phyloP scores from a whole-genome alignment of 1,139 yeast genomes.

The Geotrichum klebahnii region DNA sequence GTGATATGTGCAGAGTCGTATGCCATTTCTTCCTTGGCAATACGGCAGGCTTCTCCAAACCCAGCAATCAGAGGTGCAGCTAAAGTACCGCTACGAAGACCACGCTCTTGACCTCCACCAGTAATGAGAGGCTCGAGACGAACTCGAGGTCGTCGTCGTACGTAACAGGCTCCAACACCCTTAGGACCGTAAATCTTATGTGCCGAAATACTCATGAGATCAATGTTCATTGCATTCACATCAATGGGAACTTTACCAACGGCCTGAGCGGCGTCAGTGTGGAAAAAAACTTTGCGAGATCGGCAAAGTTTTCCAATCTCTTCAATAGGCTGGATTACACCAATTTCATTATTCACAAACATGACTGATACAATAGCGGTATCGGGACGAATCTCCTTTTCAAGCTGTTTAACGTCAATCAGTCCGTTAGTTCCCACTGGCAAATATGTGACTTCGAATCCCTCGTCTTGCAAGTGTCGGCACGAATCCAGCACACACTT shows the following conservation, averaged over 20 bases:
- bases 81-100: constrained; percentile 91
- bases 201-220: constrained; percentile 85
- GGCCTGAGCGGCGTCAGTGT: constrained; percentile 98
- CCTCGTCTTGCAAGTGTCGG: constrained; percentile 91
- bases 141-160: constrained; percentile 97
- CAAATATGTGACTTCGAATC: constrained; percentile 90
- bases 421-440: constrained; percentile 82
- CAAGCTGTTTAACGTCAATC: constrained; percentile 69
- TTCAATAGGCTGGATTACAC: constrained; percentile 92
- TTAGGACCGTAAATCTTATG: constrained; percentile 98
- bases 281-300: constrained; percentile 86
- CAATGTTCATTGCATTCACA: constrained; percentile 90
- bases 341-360: constrained; percentile 98
- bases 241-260: constrained; percentile 90
- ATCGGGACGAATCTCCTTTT: constrained; percentile 81
- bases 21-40: constrained; percentile 67
- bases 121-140: constrained; percentile 90
- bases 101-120: constrained; percentile 99
- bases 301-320: constrained; percentile 90
- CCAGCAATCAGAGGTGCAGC: constrained; percentile 95
- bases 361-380: constrained; percentile 88
- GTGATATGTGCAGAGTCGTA: constrained; percentile 70
- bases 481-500: constrained; percentile 96
- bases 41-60: constrained; percentile 93
- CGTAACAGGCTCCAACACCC: constrained; percentile 94